Percentiles rank a stretch among this genome's conserved stretches.
Conservation (phyloP, 2,329 filamentous ascomycete species). For the Talaromyces atroroseus region DNA sequence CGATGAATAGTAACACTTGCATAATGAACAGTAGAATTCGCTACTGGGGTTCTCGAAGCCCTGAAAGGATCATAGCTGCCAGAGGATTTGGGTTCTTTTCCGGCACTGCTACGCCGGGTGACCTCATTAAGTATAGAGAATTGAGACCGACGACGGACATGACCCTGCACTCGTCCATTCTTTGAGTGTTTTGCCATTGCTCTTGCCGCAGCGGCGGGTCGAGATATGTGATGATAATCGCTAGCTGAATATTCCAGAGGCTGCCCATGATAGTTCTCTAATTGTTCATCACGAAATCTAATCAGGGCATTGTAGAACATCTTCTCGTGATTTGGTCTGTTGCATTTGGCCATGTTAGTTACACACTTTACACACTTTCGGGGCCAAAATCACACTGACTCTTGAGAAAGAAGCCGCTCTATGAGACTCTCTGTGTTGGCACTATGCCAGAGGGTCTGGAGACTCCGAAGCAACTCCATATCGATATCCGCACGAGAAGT, state of each 20-base stretch:
- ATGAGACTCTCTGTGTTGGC: constrained; percentile 68
- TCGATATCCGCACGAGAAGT: constrained; percentile 66
- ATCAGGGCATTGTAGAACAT: constrained; percentile 83
- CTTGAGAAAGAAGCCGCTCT: constrained; percentile 59
- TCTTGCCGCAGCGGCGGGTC: constrained; percentile 23
- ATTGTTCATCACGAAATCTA: constrained; percentile 74
- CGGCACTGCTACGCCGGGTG: constrained; percentile 45
- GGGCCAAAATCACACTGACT: constrained; percentile 46
- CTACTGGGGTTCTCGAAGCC: constrained; percentile 55
- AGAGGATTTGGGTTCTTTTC: constrained; percentile 42
- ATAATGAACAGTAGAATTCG: constrained; percentile 51
- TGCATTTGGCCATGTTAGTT: neutral
- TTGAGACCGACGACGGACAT: constrained; percentile 45
- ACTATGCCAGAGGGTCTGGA: constrained; percentile 88
- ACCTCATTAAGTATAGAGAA: constrained; percentile 54
- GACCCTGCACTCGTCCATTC: constrained; percentile 22
- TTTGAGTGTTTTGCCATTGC: constrained; percentile 26
- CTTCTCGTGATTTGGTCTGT: constrained; percentile 80
- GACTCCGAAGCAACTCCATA: constrained; percentile 72
- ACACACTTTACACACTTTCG: neutral
- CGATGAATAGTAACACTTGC: constrained; percentile 66
- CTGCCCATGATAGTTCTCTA: constrained; percentile 77
- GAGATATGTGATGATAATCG: constrained; percentile 77
- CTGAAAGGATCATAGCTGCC: constrained; percentile 79
- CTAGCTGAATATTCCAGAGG: constrained; percentile 78